Evolutionary conservation across 805 yeast genomes (phyloP).

Genomic region (Cyberlindnera bimundalis): DNA sequence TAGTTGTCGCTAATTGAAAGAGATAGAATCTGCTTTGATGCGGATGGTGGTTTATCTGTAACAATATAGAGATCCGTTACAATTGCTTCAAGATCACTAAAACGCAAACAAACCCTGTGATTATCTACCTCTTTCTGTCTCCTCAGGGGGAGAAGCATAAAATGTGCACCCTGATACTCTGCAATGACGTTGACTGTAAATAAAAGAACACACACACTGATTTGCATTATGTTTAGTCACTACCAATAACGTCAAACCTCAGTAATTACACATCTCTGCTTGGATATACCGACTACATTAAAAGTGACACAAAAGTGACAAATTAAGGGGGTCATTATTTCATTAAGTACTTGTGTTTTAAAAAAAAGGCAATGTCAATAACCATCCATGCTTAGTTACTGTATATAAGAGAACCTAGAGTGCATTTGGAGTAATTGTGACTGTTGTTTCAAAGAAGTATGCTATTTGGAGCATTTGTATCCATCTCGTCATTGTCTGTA

Average conservation of each 20-base stretch:
- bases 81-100: slow-evolving; percentile 1
- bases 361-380: no score
- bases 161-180: neutral
- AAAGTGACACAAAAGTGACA: no score
- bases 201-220: neutral
- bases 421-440: no score
- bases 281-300: no score
- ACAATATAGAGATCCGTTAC: slow-evolving; percentile 19
- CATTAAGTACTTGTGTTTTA: no score
- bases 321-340: no score
- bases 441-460: slow-evolving; percentile 25
- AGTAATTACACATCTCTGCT: no score
- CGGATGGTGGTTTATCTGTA: slow-evolving; percentile 5
- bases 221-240: no score
- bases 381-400: no score
- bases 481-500: slow-evolving; percentile 36
- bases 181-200: no score
- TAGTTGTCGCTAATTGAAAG: slow-evolving; percentile 8
- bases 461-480: slow-evolving; percentile 35
- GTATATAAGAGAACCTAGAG: no score
- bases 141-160: slow-evolving; percentile 1
- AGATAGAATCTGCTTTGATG: slow-evolving; percentile 10
- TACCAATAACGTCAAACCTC: no score
- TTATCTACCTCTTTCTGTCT: neutral
- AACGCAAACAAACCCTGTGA: slow-evolving; percentile 8